Percentiles rank a stretch among this genome's conserved stretches.
Evolutionary conservation across 257 asterid species (phyloP).

Genomic region (Primulina eburnea): DNA sequence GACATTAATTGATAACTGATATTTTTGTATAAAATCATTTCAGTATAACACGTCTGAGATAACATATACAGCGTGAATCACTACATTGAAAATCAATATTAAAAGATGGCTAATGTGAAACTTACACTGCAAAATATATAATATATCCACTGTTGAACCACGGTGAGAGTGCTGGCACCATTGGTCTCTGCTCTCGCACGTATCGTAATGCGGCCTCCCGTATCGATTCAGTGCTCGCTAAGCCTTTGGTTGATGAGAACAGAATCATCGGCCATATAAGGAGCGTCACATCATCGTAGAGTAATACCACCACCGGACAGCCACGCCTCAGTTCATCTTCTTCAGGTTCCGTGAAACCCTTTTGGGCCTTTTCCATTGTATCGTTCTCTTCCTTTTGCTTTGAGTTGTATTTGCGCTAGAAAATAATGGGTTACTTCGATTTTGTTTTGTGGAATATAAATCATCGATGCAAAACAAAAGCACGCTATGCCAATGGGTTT

Average conservation of each 20-base stretch:
- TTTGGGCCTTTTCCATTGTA: not conserved
- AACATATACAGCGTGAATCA: too few species aligned
- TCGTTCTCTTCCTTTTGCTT: not conserved
- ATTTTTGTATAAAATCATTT: too few species aligned
- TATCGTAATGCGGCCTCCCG: slow-evolving; percentile 23
- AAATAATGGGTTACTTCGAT: not conserved
- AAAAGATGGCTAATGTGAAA: too few species aligned
- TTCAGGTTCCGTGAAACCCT: slow-evolving; percentile 22
- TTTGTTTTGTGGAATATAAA: too few species aligned
- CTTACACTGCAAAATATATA: too few species aligned
- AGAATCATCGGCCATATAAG: not conserved
- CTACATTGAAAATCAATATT: too few species aligned
- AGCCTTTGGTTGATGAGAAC: not conserved
- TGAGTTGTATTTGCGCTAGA: not conserved
- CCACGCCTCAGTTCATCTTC: slow-evolving; percentile 26
- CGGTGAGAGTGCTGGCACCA: not conserved
- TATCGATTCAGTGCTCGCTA: slow-evolving; percentile 10
- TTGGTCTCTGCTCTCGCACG: slow-evolving; percentile 13
- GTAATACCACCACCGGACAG: not conserved
- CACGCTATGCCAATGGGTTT: not conserved
- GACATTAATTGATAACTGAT: too few species aligned
- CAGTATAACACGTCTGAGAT: too few species aligned
- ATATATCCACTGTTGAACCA: too few species aligned
- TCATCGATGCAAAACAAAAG: too few species aligned
- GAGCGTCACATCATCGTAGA: slow-evolving; percentile 16